Base-by-base conservation (phyloP, 306 rosid species). In the Cicer pinnatifidum region DNA sequence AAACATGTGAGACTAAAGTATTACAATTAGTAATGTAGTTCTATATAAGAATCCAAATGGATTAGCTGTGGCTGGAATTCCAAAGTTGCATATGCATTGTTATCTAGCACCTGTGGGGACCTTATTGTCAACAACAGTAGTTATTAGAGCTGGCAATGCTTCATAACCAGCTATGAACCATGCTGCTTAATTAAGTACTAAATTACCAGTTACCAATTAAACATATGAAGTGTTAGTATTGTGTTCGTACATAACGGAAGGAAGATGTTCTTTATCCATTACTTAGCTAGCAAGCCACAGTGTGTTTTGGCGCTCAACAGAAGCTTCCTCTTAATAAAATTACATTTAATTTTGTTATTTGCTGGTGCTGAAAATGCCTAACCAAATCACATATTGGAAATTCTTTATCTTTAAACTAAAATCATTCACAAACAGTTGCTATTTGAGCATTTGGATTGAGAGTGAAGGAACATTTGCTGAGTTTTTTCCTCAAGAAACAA, bases 401-500 rank as follows among this genome's bases (percentile, higher is more conserved):
- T 28, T 73, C 16, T 45, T 7, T 67, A 54, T 8, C 13, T n/a
- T 47, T 9, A 73, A 5, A 41, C 17, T 69, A 17, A 63, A 61
- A 58, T 76, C 71, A 54, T 37, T 53, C 54, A 64, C 62, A 40
- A n/a, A 6, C 3, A 16, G 0, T n/a, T n/a, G 54, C 6, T 48
- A 13, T n/a, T 48, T 45, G 54, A 48, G 7, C 90, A 75, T 80
- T 90, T 77, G n/a, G 53, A 48, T 12, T 48, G 53, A 47, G 53
- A 51, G 57, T 51, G 23, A 51, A 51, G 17, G 53, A 48, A 6
- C 7, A n/a, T 48, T 5, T 51, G 65, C 20, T 51, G 56, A 51
- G 73, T 28, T 51, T 78, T 73, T 77, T 81, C 67, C 82, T 69
- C 38, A 47, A 37, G 35, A 56, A 81, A 77, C 73, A 83, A 80